Evolutionary conservation across 768 basidiomycete species (phyloP).

Genomic region (Pholiota microspora): DNA sequence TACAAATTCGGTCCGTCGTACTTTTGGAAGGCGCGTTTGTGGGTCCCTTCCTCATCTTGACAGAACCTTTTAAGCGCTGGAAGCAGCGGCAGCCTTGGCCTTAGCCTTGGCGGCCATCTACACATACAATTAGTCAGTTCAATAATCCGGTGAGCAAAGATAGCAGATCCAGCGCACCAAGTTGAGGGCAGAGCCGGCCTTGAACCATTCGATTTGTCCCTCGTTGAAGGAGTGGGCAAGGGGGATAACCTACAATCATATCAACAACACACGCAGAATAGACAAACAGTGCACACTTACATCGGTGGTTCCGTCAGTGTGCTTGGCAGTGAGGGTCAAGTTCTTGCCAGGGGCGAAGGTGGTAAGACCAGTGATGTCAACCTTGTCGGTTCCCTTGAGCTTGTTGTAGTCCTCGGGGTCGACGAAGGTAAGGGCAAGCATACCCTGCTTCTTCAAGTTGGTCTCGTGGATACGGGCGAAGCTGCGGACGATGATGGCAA

Average conservation of each 20-base stretch:
- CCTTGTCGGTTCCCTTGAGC: slow-evolving; percentile 80
- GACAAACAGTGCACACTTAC: slow-evolving; percentile 34
- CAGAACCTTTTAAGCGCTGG: slow-evolving; percentile 14
- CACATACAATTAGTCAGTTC: no score
- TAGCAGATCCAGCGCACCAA: slow-evolving; percentile 45
- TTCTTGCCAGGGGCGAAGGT: slow-evolving; percentile 90
- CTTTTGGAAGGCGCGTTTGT: not conserved
- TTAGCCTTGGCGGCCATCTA: slow-evolving; percentile 72
- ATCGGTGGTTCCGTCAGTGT: slow-evolving; percentile 75
- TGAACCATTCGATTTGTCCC: slow-evolving; percentile 98
- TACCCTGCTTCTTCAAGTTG: slow-evolving; percentile 99
- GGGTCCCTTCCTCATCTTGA: slow-evolving; percentile 2
- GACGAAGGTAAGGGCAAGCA: slow-evolving; percentile 93
- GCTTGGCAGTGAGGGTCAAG: slow-evolving; percentile 79
- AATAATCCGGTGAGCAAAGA: no score
- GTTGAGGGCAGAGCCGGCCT: slow-evolving; percentile 94
- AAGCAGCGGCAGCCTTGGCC: slow-evolving; percentile 40
- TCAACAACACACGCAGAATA: slow-evolving; percentile 11
- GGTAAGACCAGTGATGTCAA: slow-evolving; percentile 88
- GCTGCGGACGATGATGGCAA: slow-evolving; percentile 93
- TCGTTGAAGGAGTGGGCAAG: slow-evolving; percentile 96
- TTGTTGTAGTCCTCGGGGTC: slow-evolving; percentile 95
- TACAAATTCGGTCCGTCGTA: slow-evolving; percentile 1
- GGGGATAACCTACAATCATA: slow-evolving; percentile 50
- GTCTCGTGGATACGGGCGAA: slow-evolving; percentile 99